A percentile compares a stretch with the other conserved stretches of the same genome.
Conservation (phyloP, 2,329 filamentous ascomycete genomes). For the Emmonsiellopsis sp. region DNA sequence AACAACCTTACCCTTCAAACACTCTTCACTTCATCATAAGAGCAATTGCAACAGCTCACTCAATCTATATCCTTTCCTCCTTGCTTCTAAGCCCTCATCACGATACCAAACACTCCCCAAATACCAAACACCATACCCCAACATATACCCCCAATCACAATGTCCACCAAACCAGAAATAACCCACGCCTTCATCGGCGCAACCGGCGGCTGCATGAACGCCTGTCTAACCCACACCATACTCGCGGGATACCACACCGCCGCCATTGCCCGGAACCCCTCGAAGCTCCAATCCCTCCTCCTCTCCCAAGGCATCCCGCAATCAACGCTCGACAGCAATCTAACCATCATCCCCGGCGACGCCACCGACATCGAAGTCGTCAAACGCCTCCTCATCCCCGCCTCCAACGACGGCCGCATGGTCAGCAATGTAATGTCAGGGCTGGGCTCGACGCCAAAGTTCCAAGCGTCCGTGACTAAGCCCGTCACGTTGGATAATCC, state of each 20-base stretch:
- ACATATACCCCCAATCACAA: neutral
- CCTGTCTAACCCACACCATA: conserved; percentile 36
- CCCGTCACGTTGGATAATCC: conserved; percentile 18
- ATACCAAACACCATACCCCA: neutral
- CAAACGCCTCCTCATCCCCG: conserved; percentile 26
- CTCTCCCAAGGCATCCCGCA: conserved; percentile 29
- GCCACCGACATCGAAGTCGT: conserved; percentile 35
- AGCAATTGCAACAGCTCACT: too few relatives aligned
- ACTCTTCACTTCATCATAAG: too few relatives aligned
- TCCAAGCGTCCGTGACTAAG: conserved; percentile 13
- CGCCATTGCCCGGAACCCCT: conserved; percentile 41
- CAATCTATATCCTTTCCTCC: too few relatives aligned
- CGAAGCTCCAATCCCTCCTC: conserved; percentile 40
- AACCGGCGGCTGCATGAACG: conserved; percentile 39
- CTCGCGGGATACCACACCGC: conserved; percentile 35
- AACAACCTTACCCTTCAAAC: too few relatives aligned
- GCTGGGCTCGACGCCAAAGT: conserved; percentile 22
- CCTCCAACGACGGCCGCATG: conserved; percentile 14
- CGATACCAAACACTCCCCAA: neutral
- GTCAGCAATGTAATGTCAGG: conserved; percentile 40
- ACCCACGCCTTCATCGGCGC: conserved; percentile 43
- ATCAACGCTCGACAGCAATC: conserved; percentile 25
- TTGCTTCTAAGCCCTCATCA: too few relatives aligned
- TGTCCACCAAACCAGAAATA: neutral
- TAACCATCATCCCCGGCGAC: conserved; percentile 41